These are phyloP conservation scores for Kentomonas sorsogonicus DNA, from an alignment of 208 protist genomes.

Conservation along the genomic window DNA sequence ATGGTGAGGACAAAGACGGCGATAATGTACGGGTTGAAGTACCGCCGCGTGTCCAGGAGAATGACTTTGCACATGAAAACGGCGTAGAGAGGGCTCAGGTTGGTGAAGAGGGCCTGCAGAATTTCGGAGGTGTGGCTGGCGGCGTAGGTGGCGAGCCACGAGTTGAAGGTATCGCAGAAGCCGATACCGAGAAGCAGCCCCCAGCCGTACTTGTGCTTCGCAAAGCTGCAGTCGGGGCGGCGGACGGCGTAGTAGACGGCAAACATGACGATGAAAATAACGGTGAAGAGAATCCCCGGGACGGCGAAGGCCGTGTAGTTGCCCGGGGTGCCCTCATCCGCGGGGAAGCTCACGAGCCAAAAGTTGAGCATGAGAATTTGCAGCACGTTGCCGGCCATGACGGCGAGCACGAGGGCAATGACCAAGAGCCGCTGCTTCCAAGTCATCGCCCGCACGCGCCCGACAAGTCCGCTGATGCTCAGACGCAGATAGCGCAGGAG, in stretches of 20 bases:
- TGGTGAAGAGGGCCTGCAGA: conserved; percentile 70
- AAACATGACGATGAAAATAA: conserved; percentile 55
- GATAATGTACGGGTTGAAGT: conserved; percentile 56
- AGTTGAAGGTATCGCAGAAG: conserved; percentile 67
- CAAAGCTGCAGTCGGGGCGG: conserved; percentile 58
- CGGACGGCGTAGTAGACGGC: conserved; percentile 36
- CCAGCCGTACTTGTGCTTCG: conserved; percentile 38
- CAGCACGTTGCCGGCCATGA: conserved; percentile 70
- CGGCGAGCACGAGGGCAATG: conserved; percentile 37
- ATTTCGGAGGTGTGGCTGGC: conserved; percentile 74
- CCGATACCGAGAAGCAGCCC: conserved; percentile 50
- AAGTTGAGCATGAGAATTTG: conserved; percentile 87
- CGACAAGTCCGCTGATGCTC: conserved; percentile 16
- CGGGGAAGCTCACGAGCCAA: conserved; percentile 68
- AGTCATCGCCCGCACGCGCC: conserved; percentile 21
- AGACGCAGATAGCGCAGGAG: neutral
- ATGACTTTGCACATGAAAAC: conserved; percentile 72
- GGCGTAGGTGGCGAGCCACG: conserved; percentile 70
- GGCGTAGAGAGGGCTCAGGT: conserved; percentile 65
- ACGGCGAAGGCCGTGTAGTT: conserved; percentile 76
- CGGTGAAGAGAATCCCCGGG: conserved; percentile 48
- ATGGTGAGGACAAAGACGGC: conserved; percentile 60
- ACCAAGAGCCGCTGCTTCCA: conserved; percentile 40
- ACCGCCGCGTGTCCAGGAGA: conserved; percentile 56
- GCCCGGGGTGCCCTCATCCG: conserved; percentile 42